Percentiles rank a stretch among this genome's conserved stretches.
Conservation (phyloP, 2,329 filamentous ascomycete species). For the Epichloe elymi region DNA sequence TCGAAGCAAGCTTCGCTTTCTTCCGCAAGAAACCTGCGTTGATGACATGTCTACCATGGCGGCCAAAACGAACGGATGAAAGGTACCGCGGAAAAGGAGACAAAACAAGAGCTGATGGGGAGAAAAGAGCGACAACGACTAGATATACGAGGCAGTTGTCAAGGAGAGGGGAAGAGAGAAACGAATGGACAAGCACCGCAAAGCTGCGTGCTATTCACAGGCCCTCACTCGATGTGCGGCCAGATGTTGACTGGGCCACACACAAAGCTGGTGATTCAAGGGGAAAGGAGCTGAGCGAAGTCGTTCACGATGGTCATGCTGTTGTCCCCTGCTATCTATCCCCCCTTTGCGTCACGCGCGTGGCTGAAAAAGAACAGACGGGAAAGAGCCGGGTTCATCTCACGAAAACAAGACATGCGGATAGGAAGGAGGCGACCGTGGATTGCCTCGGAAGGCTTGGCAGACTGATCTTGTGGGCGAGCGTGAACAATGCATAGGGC, state of each 20-base stretch:
- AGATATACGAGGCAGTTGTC: neutral
- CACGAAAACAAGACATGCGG: neutral
- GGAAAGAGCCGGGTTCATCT: conserved; percentile 6
- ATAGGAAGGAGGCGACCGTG: neutral
- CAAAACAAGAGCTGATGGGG: neutral
- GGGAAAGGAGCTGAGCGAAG: neutral
- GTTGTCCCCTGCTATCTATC: neutral
- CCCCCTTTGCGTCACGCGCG: conserved; percentile 5
- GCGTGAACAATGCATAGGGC: neutral
- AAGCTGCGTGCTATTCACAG: conserved; percentile 1
- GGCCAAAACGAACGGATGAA: conserved; percentile 3
- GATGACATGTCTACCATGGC: conserved; percentile 13
- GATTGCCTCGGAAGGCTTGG: neutral
- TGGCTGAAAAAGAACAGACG: conserved; percentile 3
- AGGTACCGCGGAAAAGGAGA: neutral
- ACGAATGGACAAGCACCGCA: conserved; percentile 5
- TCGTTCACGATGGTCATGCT: conserved; percentile 2
- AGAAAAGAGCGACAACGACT: conserved; percentile 4
- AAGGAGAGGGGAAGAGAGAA: neutral
- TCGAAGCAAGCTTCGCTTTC: conserved; percentile 17
- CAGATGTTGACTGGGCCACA: neutral
- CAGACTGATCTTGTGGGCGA: neutral
- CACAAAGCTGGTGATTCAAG: conserved; percentile 2
- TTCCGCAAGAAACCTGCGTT: conserved; percentile 15
- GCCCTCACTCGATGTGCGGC: neutral